A percentile compares a stretch with the other conserved stretches of the same genome.
These are phyloP conservation scores for Penicillium thymicola DNA, from an alignment of 2,329 filamentous ascomycete genomes.

Conservation along the genomic window DNA sequence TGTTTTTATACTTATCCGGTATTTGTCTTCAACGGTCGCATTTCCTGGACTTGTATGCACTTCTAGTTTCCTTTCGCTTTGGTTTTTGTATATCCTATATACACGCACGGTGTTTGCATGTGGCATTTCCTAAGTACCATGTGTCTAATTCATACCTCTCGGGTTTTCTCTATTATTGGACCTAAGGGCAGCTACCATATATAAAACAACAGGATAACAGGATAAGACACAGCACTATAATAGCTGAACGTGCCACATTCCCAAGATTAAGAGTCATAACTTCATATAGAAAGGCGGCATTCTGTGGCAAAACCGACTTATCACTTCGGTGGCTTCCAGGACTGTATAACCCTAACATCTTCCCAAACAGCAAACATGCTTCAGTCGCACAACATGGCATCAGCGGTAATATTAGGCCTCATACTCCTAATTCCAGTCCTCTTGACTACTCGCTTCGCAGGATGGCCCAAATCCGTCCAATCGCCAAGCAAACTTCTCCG, in stretches of 20 bases:
- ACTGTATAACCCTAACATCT: background rate
- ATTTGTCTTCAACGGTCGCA: background rate
- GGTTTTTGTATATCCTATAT: background rate
- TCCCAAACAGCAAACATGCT: background rate
- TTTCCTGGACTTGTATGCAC: background rate
- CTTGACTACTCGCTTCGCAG: background rate
- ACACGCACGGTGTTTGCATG: background rate
- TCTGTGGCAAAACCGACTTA: background rate
- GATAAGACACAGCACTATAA: background rate
- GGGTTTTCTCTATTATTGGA: background rate
- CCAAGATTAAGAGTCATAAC: background rate
- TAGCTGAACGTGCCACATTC: background rate
- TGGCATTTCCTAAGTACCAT: background rate
- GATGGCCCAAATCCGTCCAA: conserved; percentile 12
- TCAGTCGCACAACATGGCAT: background rate
- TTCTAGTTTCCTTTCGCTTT: background rate
- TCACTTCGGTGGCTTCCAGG: background rate
- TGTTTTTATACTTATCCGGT: background rate
- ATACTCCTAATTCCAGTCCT: background rate
- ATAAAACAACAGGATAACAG: background rate
- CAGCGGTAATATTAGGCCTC: background rate
- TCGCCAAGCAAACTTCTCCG: conserved; percentile 13
- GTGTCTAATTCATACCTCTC: background rate
- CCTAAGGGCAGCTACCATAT: background rate
- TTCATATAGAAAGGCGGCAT: background rate